These are phyloP conservation scores for Mycena alexandri DNA, from an alignment of 768 basidiomycete genomes.

Conservation along the genomic window DNA sequence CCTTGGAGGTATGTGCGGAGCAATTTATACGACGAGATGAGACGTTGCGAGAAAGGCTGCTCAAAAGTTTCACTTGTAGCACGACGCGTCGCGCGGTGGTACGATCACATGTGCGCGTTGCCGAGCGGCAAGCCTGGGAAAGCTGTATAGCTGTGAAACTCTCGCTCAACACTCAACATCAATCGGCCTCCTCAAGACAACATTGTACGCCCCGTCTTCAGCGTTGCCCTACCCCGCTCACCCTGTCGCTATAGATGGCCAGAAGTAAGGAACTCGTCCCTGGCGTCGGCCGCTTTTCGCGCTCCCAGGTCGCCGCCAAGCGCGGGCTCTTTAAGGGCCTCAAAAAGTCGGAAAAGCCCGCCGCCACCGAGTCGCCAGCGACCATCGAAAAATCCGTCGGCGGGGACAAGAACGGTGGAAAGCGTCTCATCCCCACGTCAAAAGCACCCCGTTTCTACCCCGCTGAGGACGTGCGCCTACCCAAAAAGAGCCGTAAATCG, in stretches of 20 bases:
- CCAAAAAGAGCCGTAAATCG: constrained; percentile 93
- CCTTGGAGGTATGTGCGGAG: too few species aligned
- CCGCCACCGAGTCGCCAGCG: constrained; percentile 68
- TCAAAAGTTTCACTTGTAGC: too few species aligned
- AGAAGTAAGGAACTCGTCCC: constrained; percentile 88
- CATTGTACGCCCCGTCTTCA: constrained; percentile 30
- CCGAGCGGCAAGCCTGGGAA: constrained; percentile 4
- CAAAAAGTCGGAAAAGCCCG: constrained; percentile 81
- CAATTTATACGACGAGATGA: too few species aligned
- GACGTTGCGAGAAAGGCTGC: too few species aligned
- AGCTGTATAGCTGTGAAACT: neutral
- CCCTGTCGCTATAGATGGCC: constrained; percentile 71
- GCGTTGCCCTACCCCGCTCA: constrained; percentile 22
- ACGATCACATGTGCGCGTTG: neutral
- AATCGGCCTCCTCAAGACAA: constrained; percentile 33
- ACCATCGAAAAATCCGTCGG: constrained; percentile 86
- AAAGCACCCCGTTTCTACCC: constrained; percentile 95
- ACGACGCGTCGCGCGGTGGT: too few species aligned
- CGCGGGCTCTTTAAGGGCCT: constrained; percentile 88
- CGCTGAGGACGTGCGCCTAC: constrained; percentile 91
- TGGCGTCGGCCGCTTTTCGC: constrained; percentile 85
- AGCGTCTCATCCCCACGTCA: constrained; percentile 85
- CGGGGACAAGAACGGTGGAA: constrained; percentile 92
- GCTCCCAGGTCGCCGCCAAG: constrained; percentile 83
- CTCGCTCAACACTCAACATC: neutral